These are phyloP conservation scores for Tuber brumale DNA, from an alignment of 495 filamentous ascomycete genomes.

Conservation along the genomic window DNA sequence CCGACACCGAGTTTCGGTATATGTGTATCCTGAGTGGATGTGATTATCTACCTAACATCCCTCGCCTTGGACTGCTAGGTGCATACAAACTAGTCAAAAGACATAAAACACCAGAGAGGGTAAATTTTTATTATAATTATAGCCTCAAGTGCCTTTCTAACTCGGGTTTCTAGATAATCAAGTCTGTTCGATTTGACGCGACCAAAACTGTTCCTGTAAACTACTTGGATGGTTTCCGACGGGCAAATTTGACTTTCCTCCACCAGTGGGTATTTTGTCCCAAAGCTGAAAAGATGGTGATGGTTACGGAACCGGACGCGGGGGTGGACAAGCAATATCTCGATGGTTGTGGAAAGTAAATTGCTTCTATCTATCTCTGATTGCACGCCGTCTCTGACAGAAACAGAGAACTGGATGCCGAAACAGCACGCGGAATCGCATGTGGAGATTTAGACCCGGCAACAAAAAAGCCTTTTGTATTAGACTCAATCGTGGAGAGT, in stretches of 20 bases:
- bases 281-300: conserved; percentile 59
- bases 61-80: conserved; percentile 83
- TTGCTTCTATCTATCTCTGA: conserved; percentile 36
- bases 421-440: conserved; percentile 70
- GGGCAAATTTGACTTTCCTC: conserved; percentile 86
- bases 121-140: conserved; percentile 39
- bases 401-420: conserved; percentile 47
- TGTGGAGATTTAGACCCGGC: conserved; percentile 80
- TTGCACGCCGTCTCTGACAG: conserved; percentile 5
- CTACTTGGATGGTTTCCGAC: conserved; percentile 68
- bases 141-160: background rate
- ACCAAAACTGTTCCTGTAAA: conserved; percentile 68
- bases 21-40: conserved; percentile 99
- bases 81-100: conserved; percentile 85
- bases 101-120: conserved; percentile 74
- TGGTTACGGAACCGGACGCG: conserved; percentile 52
- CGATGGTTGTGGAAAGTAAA: conserved; percentile 68
- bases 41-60: conserved; percentile 82
- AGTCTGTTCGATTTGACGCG: conserved; percentile 77
- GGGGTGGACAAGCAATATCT: conserved; percentile 59
- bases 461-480: conserved; percentile 64
- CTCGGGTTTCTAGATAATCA: conserved; percentile 45
- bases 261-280: conserved; percentile 94
- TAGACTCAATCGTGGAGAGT: conserved; percentile 41
- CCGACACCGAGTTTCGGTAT: conserved; percentile 76